Percentiles rank a stretch among this genome's conserved stretches.
phyloP scores from a whole-genome alignment of 2,329 filamentous ascomycete genomes.

The Penicillium sp. region DNA sequence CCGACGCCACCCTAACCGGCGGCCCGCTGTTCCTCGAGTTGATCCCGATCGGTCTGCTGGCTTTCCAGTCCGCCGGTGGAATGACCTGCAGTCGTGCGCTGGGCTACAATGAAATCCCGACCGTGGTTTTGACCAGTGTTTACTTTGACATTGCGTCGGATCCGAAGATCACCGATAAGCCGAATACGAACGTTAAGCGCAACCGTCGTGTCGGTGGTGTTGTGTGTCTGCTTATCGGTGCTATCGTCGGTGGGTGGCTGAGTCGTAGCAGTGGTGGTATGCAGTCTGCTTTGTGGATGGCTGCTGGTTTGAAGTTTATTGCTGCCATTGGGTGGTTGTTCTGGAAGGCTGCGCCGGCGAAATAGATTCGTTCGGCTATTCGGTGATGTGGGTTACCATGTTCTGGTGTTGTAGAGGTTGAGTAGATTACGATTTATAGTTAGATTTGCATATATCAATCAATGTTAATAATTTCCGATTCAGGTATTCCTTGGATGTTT shows the following conservation, averaged over 20 bases:
- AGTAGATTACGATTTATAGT: not conserved
- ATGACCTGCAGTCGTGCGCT: conserved; percentile 46
- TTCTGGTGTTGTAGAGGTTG: not conserved
- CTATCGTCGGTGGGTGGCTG: conserved; percentile 46
- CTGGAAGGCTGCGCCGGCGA: conserved; percentile 34
- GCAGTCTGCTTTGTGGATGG: conserved; percentile 45
- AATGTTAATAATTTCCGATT: not conserved
- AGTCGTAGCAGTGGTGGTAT: conserved; percentile 45
- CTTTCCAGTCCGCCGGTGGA: conserved; percentile 48
- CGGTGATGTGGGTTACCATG: not conserved
- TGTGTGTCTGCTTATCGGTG: conserved; percentile 41
- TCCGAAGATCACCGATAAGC: conserved; percentile 34
- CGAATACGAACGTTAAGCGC: conserved; percentile 41
- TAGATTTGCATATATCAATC: not conserved
- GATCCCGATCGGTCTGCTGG: conserved; percentile 45
- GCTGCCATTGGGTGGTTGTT: conserved; percentile 40
- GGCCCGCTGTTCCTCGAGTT: conserved; percentile 41
- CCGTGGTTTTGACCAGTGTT: conserved; percentile 48
- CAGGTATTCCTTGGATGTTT: not conserved
- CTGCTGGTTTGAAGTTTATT: conserved; percentile 42
- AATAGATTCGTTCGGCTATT: conserved; percentile 14
- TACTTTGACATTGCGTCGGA: conserved; percentile 50
- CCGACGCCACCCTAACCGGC: conserved; percentile 22
- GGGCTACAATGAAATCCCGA: conserved; percentile 47
- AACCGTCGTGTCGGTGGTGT: conserved; percentile 42